Evolutionary conservation across 2,329 filamentous ascomycete genomes (phyloP), one percentile per base, ranked within the genome.

Genomic region (Colletotrichum magnum): DNA sequence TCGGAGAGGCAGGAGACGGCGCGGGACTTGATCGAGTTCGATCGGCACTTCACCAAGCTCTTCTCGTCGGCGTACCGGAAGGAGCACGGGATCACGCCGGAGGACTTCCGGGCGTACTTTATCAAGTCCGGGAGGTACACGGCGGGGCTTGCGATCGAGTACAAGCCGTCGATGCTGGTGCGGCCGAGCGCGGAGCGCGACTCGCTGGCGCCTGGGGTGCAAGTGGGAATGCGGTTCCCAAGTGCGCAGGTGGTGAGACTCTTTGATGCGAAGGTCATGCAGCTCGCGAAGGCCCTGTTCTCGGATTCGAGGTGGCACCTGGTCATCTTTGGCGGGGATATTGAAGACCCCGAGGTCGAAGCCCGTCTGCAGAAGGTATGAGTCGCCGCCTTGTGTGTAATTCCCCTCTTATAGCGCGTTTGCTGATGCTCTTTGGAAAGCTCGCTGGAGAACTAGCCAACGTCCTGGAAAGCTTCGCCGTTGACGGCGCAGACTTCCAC

Each of bases 1-100:
- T 86, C 87, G 2, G 95, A 98, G 81, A 91, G 95, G 64, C 95
- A 93, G 77, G 86, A 92, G 65, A 92, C 97, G 43, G 95, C 95
- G 6, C 92, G 97, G 79, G 93, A 89, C 9, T 87, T 98, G 0
- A 86, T 98, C 13, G 87, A 92, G 77, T 98, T 98, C 76, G 95
- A 98, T 79, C 92, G 94, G 76, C 91, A 91, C 76, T 98, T 97
- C 77, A 93, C 95, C 60, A 94, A 94, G 75, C 87, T 98, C 12
- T 98, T 98, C 82, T 97, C 94, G 6, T 69, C 67, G 0, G 81
- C 83, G 36, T 77, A 78, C 39, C 73, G 77, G 2, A 69, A 71
- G 24, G 75, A 78, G 2, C 76, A 84, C 12, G 77, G 82, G 15
- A 80, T 81, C 3, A 81, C 84, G 7, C 77, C 81, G 0, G 82